These are phyloP conservation scores for Chimonanthus salicifolius DNA, from an alignment of 164 flowering plant genomes.

Conservation along the genomic window DNA sequence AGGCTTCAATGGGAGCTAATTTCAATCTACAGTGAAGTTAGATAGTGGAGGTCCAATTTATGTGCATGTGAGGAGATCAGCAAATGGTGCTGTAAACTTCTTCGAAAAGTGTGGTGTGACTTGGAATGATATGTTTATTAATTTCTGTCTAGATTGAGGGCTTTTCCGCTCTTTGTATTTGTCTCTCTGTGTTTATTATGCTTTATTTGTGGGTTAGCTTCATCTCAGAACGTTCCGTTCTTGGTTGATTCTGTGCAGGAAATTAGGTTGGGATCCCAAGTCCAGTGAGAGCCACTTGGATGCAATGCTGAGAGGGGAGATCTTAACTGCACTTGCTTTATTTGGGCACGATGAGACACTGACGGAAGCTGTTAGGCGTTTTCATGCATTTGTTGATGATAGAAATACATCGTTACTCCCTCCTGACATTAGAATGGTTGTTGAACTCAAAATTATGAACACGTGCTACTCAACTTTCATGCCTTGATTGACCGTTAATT, in stretches of 20 bases:
- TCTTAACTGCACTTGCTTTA: conserved; percentile 67
- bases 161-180: too few relatives aligned
- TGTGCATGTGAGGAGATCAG: too few relatives aligned
- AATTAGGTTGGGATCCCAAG: conserved; percentile 87
- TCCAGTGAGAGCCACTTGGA: conserved; percentile 83
- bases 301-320: conserved; percentile 92
- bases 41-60: too few relatives aligned
- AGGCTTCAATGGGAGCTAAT: too few relatives aligned
- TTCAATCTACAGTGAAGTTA: too few relatives aligned
- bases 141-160: too few relatives aligned
- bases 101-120: too few relatives aligned
- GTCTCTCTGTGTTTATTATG: too few relatives aligned
- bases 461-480: background rate
- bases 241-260: conserved; percentile 36
- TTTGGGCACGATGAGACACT: conserved; percentile 69
- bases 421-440: conserved; percentile 32
- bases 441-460: background rate
- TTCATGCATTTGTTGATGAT: conserved; percentile 66
- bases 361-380: conserved; percentile 70
- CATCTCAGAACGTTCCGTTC: background rate
- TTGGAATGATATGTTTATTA: too few relatives aligned
- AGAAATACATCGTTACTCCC: conserved; percentile 71
- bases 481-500: background rate
- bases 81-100: too few relatives aligned
- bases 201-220: too few relatives aligned